phyloP scores from a whole-genome alignment of 805 yeast genomes.

The Phaffomyces thermotolerans region DNA sequence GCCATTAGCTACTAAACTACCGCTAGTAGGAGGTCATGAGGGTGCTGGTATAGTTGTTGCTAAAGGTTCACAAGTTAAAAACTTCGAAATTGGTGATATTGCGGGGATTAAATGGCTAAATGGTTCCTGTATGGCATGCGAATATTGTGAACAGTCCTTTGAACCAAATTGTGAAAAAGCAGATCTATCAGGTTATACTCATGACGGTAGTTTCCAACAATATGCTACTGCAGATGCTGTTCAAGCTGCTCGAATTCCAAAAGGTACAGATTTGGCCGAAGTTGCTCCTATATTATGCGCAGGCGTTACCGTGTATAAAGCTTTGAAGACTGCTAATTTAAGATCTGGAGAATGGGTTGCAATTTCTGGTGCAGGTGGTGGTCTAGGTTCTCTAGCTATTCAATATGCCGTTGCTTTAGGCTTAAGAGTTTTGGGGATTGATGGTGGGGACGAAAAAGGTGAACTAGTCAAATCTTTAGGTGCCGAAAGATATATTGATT shows the following conservation, averaged over 20 bases:
- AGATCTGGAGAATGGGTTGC: constrained; percentile 66
- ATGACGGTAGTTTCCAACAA: constrained; percentile 76
- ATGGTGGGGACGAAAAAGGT: constrained; percentile 62
- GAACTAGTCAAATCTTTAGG: constrained; percentile 34
- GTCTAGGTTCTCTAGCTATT: constrained; percentile 67
- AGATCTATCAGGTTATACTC: constrained; percentile 66
- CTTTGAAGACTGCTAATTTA: constrained; percentile 49
- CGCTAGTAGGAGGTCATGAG: constrained; percentile 65
- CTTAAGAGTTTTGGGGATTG: constrained; percentile 59
- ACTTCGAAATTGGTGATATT: constrained; percentile 53
- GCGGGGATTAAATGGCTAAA: constrained; percentile 69
- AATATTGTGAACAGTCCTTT: constrained; percentile 57
- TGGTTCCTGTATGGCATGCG: constrained; percentile 59
- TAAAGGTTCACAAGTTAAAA: constrained; percentile 47
- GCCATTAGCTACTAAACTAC: constrained; percentile 48
- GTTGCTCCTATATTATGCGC: constrained; percentile 66
- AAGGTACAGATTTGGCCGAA: constrained; percentile 43
- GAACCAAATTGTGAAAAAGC: constrained; percentile 29
- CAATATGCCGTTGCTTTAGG: constrained; percentile 78
- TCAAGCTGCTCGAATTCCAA: constrained; percentile 53
- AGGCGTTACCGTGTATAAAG: constrained; percentile 71
- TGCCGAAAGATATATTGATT: constrained; percentile 56
- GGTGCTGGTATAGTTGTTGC: constrained; percentile 68
- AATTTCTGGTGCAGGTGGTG: constrained; percentile 77
- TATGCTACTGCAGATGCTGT: constrained; percentile 58